Percentiles rank a stretch among this genome's conserved stretches.
These are phyloP conservation scores for Falciphora oryzae DNA, from an alignment of 2,329 filamentous ascomycete genomes.

Conservation along the genomic window DNA sequence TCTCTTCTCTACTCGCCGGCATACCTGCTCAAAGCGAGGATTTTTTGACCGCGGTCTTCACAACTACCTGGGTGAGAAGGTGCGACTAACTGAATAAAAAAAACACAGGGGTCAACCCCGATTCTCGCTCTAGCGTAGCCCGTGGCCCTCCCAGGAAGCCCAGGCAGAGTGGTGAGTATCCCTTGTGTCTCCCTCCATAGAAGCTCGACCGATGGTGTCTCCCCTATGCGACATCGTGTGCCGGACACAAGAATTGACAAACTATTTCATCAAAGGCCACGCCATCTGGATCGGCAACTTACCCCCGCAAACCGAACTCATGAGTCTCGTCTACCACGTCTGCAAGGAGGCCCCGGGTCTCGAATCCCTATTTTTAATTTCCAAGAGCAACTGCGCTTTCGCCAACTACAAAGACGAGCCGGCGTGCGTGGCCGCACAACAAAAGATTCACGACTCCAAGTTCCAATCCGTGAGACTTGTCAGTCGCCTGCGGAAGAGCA, in stretches of 20 bases:
- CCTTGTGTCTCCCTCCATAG: neutral
- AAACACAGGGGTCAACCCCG: neutral
- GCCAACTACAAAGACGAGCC: constrained; percentile 85
- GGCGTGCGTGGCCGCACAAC: constrained; percentile 70
- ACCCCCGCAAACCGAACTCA: constrained; percentile 73
- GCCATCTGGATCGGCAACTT: constrained; percentile 96
- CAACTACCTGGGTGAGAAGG: neutral
- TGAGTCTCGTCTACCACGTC: constrained; percentile 85
- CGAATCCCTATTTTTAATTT: constrained; percentile 88
- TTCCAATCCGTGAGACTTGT: constrained; percentile 84
- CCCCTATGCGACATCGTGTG: constrained; percentile 8
- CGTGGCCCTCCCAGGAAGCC: constrained; percentile 51
- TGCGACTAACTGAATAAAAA: neutral
- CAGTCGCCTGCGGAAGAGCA: constrained; percentile 66
- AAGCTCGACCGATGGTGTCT: constrained; percentile 9
- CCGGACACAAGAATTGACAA: constrained; percentile 13
- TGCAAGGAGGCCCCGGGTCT: constrained; percentile 72
- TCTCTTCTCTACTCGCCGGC: neutral
- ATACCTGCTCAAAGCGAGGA: neutral
- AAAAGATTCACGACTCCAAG: constrained; percentile 81
- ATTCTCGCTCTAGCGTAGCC: constrained; percentile 31
- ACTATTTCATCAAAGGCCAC: constrained; percentile 50
- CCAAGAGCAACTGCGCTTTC: constrained; percentile 96
- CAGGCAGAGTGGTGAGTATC: constrained; percentile 52
- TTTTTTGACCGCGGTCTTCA: neutral